These are phyloP conservation scores for Albophoma yamanashiensis DNA, from an alignment of 2,329 filamentous ascomycete species.

Conservation along the genomic window DNA sequence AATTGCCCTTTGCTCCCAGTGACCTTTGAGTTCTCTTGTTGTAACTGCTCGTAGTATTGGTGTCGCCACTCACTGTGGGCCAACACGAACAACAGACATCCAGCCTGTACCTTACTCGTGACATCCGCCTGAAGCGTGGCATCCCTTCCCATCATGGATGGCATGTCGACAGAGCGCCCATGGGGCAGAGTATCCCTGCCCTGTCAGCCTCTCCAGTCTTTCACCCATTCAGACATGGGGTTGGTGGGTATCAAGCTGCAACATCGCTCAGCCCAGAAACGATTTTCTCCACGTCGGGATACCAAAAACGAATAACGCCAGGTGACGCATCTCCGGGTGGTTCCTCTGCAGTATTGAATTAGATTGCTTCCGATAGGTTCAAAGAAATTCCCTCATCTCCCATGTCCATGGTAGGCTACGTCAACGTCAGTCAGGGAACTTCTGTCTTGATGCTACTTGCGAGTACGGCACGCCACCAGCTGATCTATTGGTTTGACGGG, in stretches of 20 bases:
- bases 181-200: not conserved
- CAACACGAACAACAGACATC: not conserved
- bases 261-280: not conserved
- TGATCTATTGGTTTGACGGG: not conserved
- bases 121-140: not conserved
- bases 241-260: not conserved
- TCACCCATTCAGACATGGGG: not conserved
- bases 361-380: not conserved
- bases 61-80: not conserved
- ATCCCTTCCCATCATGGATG: not conserved
- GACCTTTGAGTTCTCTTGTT: not conserved
- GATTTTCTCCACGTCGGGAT: not conserved
- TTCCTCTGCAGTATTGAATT: too few species aligned
- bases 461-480: not conserved
- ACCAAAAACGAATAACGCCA: not conserved
- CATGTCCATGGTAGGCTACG: not conserved
- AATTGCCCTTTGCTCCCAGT: not conserved
- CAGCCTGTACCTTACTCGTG: not conserved
- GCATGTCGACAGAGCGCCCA: not conserved
- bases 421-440: not conserved
- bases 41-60: not conserved
- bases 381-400: not conserved
- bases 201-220: not conserved
- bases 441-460: not conserved
- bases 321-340: not conserved